phyloP scores from a whole-genome alignment of 257 asterid genomes.

The Solanum medicagineum region DNA sequence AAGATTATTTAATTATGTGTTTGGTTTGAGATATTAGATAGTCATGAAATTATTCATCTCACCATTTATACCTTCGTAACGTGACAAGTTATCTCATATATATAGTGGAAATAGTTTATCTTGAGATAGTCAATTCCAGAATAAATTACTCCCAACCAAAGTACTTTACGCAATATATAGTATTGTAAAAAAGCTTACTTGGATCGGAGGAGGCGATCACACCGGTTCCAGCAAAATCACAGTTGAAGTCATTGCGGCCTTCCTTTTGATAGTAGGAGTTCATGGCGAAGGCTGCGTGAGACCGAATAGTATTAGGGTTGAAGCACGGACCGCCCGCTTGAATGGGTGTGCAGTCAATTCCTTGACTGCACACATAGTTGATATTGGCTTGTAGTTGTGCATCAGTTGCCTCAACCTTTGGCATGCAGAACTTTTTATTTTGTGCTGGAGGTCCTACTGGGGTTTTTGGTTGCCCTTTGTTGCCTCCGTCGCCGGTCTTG shows the following conservation, averaged over 20 bases:
- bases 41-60: too few relatives aligned
- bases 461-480: background rate
- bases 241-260: background rate
- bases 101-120: too few relatives aligned
- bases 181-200: background rate
- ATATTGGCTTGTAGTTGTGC: slow-evolving; percentile 2
- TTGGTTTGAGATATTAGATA: too few relatives aligned
- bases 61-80: too few relatives aligned
- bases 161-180: background rate
- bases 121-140: too few relatives aligned
- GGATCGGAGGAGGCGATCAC: background rate
- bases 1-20: too few relatives aligned
- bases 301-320: background rate
- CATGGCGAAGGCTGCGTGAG: background rate
- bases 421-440: background rate
- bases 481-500: background rate
- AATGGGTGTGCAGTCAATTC: slow-evolving; percentile 1
- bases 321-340: background rate
- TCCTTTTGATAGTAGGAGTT: background rate
- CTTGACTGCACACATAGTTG: background rate
- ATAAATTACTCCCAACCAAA: too few relatives aligned
- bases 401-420: background rate
- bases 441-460: background rate
- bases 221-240: slow-evolving; percentile 5
- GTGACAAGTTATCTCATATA: too few relatives aligned